phyloP scores from a whole-genome alignment of 495 filamentous ascomycete species.

The Clavariopsis aquatica region DNA sequence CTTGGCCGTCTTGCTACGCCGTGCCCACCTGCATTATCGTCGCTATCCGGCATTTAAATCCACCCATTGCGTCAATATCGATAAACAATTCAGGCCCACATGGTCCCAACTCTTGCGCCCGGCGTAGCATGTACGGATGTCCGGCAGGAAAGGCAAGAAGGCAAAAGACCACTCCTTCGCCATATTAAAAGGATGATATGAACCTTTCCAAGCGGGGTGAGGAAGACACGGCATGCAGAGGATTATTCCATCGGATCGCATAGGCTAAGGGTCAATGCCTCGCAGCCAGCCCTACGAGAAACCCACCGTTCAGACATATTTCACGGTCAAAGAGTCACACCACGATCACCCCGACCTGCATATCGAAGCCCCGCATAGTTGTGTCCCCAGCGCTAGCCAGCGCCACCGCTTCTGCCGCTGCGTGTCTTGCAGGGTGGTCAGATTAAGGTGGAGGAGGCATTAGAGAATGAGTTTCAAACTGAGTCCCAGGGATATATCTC shows the following conservation, averaged over 20 bases:
- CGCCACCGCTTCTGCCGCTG: neutral
- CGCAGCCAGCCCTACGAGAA: constrained; percentile 19
- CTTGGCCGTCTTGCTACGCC: neutral
- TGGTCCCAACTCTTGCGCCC: neutral
- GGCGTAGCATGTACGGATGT: neutral
- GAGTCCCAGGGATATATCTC: neutral
- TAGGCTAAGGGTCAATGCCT: constrained; percentile 4
- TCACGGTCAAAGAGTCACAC: neutral
- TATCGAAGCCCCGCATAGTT: neutral
- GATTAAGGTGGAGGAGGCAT: neutral
- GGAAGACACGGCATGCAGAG: neutral
- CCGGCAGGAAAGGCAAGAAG: neutral
- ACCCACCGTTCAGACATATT: neutral
- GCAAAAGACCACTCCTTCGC: neutral
- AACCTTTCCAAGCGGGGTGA: neutral
- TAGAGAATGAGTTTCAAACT: neutral
- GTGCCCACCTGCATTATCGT: constrained; percentile 1
- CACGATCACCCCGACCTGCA: constrained; percentile 7
- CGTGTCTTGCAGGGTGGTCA: constrained; percentile 12
- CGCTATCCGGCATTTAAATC: neutral
- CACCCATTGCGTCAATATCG: neutral
- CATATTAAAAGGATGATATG: neutral
- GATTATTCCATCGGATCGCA: constrained; percentile 4
- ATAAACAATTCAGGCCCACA: neutral
- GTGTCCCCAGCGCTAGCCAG: neutral